A percentile compares a stretch with the other conserved stretches of the same genome.
phyloP scores from a whole-genome alignment of 371 early-diverging fungal species.

The Nematocida minor region DNA sequence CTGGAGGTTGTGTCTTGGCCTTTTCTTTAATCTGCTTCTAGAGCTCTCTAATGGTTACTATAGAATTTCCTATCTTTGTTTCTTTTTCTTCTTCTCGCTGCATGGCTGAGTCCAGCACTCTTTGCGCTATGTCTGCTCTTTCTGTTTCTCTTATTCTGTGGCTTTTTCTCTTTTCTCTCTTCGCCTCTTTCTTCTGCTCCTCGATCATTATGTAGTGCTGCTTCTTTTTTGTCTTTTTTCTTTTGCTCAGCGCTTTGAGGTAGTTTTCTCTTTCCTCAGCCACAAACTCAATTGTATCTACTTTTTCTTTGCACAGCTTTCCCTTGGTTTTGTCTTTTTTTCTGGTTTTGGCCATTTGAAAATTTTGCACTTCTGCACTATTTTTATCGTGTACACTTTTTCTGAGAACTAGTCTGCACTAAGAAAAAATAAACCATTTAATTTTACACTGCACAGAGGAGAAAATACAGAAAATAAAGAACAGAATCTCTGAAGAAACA shows the following conservation, averaged over 20 bases:
- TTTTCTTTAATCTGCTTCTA: not conserved
- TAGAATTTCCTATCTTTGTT: conserved; percentile 24
- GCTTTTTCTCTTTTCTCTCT: conserved; percentile 18
- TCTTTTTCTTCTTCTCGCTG: not conserved
- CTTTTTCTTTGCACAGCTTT: conserved; percentile 29
- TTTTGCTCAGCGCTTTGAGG: conserved; percentile 28
- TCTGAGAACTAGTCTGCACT: too few relatives aligned
- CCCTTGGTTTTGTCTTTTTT: conserved; percentile 11
- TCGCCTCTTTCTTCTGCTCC: conserved; percentile 42
- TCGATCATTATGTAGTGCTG: not conserved
- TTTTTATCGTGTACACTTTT: too few relatives aligned
- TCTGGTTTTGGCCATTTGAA: conserved; percentile 3
- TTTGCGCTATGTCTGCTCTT: conserved; percentile 35
- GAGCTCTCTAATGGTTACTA: conserved; percentile 36
- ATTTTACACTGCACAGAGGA: too few relatives aligned
- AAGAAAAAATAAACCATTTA: too few relatives aligned
- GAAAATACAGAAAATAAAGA: too few relatives aligned
- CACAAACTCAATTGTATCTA: not conserved
- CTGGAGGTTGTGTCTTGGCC: too few relatives aligned
- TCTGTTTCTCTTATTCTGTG: conserved; percentile 12
- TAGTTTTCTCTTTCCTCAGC: conserved; percentile 16
- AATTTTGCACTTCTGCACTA: too few relatives aligned
- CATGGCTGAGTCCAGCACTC: not conserved
- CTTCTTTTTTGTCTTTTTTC: conserved; percentile 16
- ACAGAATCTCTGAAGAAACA: too few relatives aligned